Evolutionary conservation across 108 stramenopile species (phyloP).

Genomic region (Nitzschia putrida): DNA sequence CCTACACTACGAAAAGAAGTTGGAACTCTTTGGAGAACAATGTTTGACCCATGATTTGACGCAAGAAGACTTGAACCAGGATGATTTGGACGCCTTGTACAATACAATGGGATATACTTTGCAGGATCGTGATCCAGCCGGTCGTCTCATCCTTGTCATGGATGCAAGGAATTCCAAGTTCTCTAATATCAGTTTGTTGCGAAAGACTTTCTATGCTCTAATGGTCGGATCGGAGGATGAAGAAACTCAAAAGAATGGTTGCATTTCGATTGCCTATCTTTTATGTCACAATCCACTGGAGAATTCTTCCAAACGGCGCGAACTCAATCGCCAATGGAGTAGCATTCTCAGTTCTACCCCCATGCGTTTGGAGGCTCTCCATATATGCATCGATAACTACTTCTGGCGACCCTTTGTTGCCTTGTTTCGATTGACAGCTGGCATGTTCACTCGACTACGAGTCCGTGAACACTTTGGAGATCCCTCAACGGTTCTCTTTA

Average conservation of each 20-base stretch:
- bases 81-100: not conserved
- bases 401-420: not conserved
- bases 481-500: not conserved
- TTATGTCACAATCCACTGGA: not conserved
- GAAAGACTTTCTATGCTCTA: not conserved
- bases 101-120: not conserved
- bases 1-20: not conserved
- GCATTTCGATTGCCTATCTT: not conserved
- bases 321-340: not conserved
- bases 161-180: not conserved
- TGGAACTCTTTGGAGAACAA: constrained; percentile 13
- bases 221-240: constrained; percentile 23
- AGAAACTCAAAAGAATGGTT: constrained; percentile 14
- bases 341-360: not conserved
- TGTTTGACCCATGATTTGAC: not conserved
- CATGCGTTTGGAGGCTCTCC: constrained; percentile 5
- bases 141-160: constrained; percentile 1
- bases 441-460: constrained; percentile 31
- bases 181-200: not conserved
- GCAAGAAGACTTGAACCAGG: not conserved
- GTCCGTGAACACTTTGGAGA: constrained; percentile 19
- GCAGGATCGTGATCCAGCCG: not conserved
- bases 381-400: constrained; percentile 3
- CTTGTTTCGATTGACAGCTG: not conserved
- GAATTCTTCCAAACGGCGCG: not conserved